Conservation (phyloP, 1,139 yeast species). For the Fermentozyma sake region DNA sequence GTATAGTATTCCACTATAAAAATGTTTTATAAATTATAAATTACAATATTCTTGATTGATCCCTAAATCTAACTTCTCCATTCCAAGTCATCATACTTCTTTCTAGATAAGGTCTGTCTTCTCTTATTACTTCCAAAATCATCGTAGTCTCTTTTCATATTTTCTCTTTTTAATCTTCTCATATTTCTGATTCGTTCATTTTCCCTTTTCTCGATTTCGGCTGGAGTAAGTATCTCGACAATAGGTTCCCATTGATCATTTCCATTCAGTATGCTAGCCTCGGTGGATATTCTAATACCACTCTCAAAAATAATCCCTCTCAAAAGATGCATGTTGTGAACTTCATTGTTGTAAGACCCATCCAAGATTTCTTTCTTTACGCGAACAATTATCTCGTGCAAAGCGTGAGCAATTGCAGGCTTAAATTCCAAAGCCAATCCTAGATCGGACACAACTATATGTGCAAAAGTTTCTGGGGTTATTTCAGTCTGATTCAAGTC, state of each 20-base stretch:
- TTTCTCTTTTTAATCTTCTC: constrained; percentile 88
- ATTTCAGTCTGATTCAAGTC: constrained; percentile 62
- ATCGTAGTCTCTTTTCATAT: constrained; percentile 57
- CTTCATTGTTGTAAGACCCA: constrained; percentile 53
- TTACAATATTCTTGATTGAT: too few species aligned
- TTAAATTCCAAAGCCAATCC: constrained; percentile 82
- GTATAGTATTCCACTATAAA: too few species aligned
- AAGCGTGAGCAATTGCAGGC: constrained; percentile 85
- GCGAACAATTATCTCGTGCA: constrained; percentile 74
- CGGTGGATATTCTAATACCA: constrained; percentile 43
- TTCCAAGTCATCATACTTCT: constrained; percentile 54
- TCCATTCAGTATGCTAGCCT: constrained; percentile 42
- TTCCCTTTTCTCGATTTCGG: constrained; percentile 93
- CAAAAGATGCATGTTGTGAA: constrained; percentile 42
- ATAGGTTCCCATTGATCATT: constrained; percentile 84
- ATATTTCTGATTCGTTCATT: constrained; percentile 91
- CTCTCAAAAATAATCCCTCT: constrained; percentile 43
- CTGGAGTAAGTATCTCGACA: constrained; percentile 79
- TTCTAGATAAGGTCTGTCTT: constrained; percentile 32
- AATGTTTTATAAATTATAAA: too few species aligned
- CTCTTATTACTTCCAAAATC: constrained; percentile 33
- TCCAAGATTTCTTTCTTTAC: constrained; percentile 84
- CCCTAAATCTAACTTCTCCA: too few species aligned
- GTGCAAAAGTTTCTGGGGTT: constrained; percentile 84
- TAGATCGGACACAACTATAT: constrained; percentile 74